Evolutionary conservation across 2,329 filamentous ascomycete species (phyloP).

Genomic region (Hypoxylon rubiginosum): DNA sequence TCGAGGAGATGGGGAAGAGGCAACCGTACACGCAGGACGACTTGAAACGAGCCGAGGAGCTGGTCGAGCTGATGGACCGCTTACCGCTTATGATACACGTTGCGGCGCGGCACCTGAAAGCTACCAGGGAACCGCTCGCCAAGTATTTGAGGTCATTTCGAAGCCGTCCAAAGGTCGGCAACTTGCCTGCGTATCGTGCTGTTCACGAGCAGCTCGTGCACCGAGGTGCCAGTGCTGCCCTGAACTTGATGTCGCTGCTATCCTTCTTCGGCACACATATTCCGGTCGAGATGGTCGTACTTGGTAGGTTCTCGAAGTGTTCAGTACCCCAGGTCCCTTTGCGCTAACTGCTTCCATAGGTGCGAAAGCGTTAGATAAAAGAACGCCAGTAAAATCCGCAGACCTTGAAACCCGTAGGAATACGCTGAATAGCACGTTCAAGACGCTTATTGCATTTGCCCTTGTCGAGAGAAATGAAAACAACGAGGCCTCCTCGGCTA

Average conservation of each 20-base stretch:
- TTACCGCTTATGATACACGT: constrained; percentile 78
- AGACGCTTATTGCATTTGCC: constrained; percentile 65
- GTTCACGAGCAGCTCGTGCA: constrained; percentile 64
- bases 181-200: constrained; percentile 61
- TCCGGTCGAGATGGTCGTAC: constrained; percentile 73
- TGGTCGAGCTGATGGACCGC: constrained; percentile 74
- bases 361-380: constrained; percentile 60
- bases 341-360: constrained; percentile 52
- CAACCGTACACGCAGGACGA: constrained; percentile 68
- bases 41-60: constrained; percentile 67
- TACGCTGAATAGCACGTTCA: constrained; percentile 63
- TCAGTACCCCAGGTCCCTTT: neutral
- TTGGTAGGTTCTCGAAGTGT: constrained; percentile 59
- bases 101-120: constrained; percentile 72
- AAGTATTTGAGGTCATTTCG: constrained; percentile 71
- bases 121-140: constrained; percentile 71
- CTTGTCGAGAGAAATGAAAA: constrained; percentile 65
- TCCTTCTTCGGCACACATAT: constrained; percentile 75
- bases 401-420: constrained; percentile 54
- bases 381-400: constrained; percentile 61
- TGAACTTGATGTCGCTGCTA: constrained; percentile 75
- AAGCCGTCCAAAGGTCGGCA: constrained; percentile 67
- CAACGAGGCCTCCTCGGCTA: constrained; percentile 56
- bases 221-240: constrained; percentile 64
- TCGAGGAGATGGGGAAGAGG: constrained; percentile 72